These are phyloP conservation scores for Geotrichum reessii DNA, from an alignment of 1,139 yeast genomes.

Conservation along the genomic window DNA sequence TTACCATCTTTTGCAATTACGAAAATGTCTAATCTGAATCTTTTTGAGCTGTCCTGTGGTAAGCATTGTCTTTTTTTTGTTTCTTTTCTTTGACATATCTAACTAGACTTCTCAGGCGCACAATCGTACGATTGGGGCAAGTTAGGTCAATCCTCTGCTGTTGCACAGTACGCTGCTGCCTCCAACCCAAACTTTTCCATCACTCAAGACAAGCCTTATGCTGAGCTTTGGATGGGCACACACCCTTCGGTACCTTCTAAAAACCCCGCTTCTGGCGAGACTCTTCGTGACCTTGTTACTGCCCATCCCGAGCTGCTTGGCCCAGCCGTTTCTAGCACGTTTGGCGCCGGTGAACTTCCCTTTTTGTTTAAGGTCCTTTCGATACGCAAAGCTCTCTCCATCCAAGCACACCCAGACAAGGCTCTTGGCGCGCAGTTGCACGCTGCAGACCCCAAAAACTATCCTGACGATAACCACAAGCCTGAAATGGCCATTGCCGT, in stretches of 20 bases:
- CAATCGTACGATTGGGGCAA: conserved; percentile 52
- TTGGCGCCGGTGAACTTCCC: conserved; percentile 75
- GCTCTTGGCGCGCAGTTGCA: conserved; percentile 70
- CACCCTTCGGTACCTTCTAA: conserved; percentile 89
- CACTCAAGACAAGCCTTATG: conserved; percentile 58
- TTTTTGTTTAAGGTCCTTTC: conserved; percentile 90
- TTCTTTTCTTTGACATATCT: neutral
- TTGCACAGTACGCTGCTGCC: conserved; percentile 74
- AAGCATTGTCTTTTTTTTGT: neutral
- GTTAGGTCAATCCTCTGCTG: conserved; percentile 75
- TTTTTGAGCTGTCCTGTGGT: neutral
- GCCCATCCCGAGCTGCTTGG: conserved; percentile 57
- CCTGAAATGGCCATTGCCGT: conserved; percentile 99
- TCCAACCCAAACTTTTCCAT: conserved; percentile 58
- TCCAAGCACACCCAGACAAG: conserved; percentile 98
- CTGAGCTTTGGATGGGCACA: conserved; percentile 93
- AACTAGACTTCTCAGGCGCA: conserved; percentile 25
- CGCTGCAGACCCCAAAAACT: conserved; percentile 78
- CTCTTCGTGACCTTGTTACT: conserved; percentile 61
- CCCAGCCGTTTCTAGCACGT: conserved; percentile 52
- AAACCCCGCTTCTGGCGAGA: conserved; percentile 42
- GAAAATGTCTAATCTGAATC: neutral
- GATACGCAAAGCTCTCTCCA: conserved; percentile 83
- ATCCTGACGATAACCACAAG: conserved; percentile 96
- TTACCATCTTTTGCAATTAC: neutral